Evolutionary conservation across 352 stramenopile species (phyloP).

Genomic region (Globisporangium acanthophoron): DNA sequence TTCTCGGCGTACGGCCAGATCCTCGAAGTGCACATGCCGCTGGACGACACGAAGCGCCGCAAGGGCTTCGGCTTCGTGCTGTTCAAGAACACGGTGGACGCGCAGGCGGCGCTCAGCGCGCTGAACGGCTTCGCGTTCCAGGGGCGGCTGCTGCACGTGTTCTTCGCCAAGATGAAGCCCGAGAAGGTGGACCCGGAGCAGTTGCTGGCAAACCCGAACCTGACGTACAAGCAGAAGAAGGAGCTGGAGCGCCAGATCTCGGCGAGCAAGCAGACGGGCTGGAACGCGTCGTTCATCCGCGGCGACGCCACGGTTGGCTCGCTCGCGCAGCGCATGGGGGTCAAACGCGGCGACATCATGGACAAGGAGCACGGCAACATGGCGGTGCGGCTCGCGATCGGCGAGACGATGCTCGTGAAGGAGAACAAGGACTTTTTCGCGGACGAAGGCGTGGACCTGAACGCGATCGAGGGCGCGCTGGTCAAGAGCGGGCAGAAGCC

Average conservation of each 20-base stretch:
- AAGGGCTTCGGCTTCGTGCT: constrained; percentile 98
- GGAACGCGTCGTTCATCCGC: constrained; percentile 93
- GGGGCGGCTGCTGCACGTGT: constrained; percentile 93
- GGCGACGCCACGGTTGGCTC: constrained; percentile 72
- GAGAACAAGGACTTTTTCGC: constrained; percentile 98
- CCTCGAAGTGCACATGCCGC: constrained; percentile 93
- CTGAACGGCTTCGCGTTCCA: constrained; percentile 95
- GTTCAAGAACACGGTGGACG: constrained; percentile 91
- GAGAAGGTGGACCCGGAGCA: constrained; percentile 56
- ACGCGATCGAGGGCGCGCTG: constrained; percentile 87
- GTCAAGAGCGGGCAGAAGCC: constrained; percentile 33
- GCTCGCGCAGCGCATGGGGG: constrained; percentile 78
- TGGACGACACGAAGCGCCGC: constrained; percentile 93
- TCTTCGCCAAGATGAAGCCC: constrained; percentile 79
- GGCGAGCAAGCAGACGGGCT: constrained; percentile 81
- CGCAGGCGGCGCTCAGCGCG: constrained; percentile 78
- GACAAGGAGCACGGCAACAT: constrained; percentile 95
- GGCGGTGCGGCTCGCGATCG: constrained; percentile 96
- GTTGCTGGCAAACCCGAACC: constrained; percentile 51
- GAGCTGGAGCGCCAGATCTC: constrained; percentile 86
- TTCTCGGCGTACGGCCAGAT: constrained; percentile 89
- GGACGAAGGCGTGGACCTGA: constrained; percentile 92
- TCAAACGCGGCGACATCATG: constrained; percentile 94
- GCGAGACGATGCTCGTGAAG: constrained; percentile 97
- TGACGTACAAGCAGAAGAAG: constrained; percentile 89